Base-by-base conservation (phyloP, 129 eudicot species). In the Cynara cardunculus region DNA sequence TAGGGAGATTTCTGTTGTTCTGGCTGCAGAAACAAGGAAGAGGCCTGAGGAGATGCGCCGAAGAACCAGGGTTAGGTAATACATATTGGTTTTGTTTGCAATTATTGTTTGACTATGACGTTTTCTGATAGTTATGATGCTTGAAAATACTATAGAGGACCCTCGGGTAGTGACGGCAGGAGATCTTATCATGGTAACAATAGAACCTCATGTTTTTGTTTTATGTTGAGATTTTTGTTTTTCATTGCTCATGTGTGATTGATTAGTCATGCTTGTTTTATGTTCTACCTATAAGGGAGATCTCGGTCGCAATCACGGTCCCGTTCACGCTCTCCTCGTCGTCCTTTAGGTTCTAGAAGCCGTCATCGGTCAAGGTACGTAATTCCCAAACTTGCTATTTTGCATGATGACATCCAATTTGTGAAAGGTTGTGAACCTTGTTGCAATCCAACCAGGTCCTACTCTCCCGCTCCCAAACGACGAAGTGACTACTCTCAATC, bases 11-110 rank as follows among this genome's bases (percentile, higher is more conserved):
- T 83, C 89, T 46, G 93, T 91, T 27, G 93, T 91, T 77, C 82
- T 89, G 82, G 97, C 97, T 86, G 71, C 89, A 12, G 97, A 91
- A 81, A 44, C 90, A 8, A 84, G 97, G 78, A 91, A 91, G 75
- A 84, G 93, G 74, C 93, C 97, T 2, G 93, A 89, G 59, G 97
- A 91, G 25, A 91, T 91, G 96, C 93, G 93, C 59, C 79, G 93
- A 71, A 89, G 86, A 79, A 81, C 90, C 46, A 84, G 93, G 78
- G 79, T 73, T 26, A 78, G 96, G 96, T 91, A 89, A 70, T 13
- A 12, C 32, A 26, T 24, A 1, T 16, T 1, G 21, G 24, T 69
- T 73, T 75, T 4, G 4, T 69, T 62, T 21, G 19, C 44, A 46
- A 44, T 68, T 3, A 21, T 27, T 44, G 16, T 26, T 27, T 61